Conservation (phyloP, 2,329 filamentous ascomycete species). For the Hypoxylon sp. region DNA sequence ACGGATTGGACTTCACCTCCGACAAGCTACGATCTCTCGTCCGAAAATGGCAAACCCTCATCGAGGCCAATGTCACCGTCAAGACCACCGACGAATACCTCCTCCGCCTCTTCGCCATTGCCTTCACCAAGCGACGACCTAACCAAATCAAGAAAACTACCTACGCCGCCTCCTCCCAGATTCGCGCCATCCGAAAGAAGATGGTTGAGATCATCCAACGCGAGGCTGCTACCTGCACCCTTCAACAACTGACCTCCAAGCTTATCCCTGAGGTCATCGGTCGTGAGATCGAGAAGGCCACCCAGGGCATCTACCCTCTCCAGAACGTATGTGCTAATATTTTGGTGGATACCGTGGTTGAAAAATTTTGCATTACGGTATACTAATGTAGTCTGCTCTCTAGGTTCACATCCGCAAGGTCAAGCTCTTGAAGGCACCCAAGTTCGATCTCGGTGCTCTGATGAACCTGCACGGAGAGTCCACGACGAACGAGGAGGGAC, state of each 20-base stretch:
- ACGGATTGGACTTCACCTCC: conserved; percentile 99
- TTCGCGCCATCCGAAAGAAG: conserved; percentile 98
- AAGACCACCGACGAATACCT: conserved; percentile 99
- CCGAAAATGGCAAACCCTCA: conserved; percentile 99
- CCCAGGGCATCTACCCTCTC: conserved; percentile 99
- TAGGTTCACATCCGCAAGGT: conserved; percentile 99
- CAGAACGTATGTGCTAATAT: conserved; percentile 84
- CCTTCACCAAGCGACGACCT: conserved; percentile 98
- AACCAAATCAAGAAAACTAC: conserved; percentile 99
- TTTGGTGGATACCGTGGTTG: conserved; percentile 18
- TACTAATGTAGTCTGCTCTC: conserved; percentile 55
- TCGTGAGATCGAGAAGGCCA: conserved; percentile 99
- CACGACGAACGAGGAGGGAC: conserved; percentile 92
- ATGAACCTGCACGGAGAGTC: conserved; percentile 98
- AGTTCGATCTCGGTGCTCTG: conserved; percentile 98
- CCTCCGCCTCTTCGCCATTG: conserved; percentile 98
- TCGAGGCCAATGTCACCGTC: conserved; percentile 99
- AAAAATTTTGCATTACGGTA: conserved; percentile 16
- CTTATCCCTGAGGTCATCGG: conserved; percentile 99
- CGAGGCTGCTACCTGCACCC: conserved; percentile 93
- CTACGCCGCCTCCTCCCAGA: conserved; percentile 97
- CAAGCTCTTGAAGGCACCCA: conserved; percentile 98
- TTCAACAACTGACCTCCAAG: conserved; percentile 97
- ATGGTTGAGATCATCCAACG: conserved; percentile 99
- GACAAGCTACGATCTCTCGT: conserved; percentile 99